A percentile compares a stretch with the other conserved stretches of the same genome.
phyloP scores from a whole-genome alignment of 1,139 yeast genomes.

The Debaryomyces subglobosus region DNA sequence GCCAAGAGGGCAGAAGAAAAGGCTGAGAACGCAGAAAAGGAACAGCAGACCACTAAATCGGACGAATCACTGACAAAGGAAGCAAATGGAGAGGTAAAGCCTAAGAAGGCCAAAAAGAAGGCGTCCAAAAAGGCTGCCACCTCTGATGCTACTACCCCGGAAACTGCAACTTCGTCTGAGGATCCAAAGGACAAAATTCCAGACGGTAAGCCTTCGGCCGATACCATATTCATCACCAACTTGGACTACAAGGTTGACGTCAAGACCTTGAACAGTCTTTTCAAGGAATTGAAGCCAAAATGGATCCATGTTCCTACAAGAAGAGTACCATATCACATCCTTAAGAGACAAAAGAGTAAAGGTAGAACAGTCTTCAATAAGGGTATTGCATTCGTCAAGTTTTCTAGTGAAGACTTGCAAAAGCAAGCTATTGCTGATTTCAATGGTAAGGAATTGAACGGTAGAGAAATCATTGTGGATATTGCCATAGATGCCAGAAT shows the following conservation, averaged over 20 bases:
- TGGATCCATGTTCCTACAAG: constrained; percentile 63
- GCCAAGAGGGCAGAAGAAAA: constrained; percentile 27
- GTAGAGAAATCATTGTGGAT: constrained; percentile 56
- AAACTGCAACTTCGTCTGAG: constrained; percentile 12
- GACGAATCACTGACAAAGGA: constrained; percentile 14
- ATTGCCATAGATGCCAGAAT: constrained; percentile 56
- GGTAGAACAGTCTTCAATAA: constrained; percentile 53
- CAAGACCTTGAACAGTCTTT: constrained; percentile 45
- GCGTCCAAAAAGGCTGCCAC: constrained; percentile 12
- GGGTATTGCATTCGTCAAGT: constrained; percentile 67
- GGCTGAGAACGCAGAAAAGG: constrained; percentile 13
- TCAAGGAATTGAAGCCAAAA: constrained; percentile 51
- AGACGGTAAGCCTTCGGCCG: constrained; percentile 58
- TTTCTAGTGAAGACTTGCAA: constrained; percentile 51
- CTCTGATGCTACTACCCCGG: constrained; percentile 13
- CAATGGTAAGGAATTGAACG: constrained; percentile 55
- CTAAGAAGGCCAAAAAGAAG: constrained; percentile 12
- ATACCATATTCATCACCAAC: constrained; percentile 62
- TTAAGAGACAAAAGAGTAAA: constrained; percentile 40
- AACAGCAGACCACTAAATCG: constrained; percentile 16
- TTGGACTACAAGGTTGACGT: constrained; percentile 53
- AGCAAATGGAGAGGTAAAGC: constrained; percentile 14
- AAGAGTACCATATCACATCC: constrained; percentile 42
- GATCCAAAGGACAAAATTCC: constrained; percentile 30
- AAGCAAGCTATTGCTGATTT: constrained; percentile 52